phyloP scores from a whole-genome alignment of 176 grass and related monocot genomes.

The Cymbopogon citratus region DNA sequence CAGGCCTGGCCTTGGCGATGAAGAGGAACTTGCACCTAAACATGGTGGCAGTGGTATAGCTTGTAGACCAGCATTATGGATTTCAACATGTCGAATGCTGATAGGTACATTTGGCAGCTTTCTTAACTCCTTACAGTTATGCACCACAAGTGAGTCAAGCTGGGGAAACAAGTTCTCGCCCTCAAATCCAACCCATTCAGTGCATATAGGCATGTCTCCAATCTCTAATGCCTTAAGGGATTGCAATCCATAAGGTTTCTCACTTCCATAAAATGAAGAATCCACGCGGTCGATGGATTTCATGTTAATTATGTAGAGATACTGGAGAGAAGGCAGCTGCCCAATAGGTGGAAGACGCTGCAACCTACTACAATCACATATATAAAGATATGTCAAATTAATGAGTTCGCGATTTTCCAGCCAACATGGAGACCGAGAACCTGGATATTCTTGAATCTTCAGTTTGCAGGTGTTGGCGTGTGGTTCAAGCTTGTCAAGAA shows the following conservation, averaged over 20 bases:
- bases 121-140: slow-evolving; percentile 23
- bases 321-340: slow-evolving; percentile 32
- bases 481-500: slow-evolving; percentile 36
- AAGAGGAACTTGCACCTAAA: slow-evolving; percentile 6
- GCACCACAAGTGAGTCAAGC: slow-evolving; percentile 27
- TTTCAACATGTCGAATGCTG: slow-evolving; percentile 23
- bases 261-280: slow-evolving; percentile 20
- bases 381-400: slow-evolving; percentile 30
- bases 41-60: slow-evolving; percentile 24
- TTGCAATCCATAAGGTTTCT: slow-evolving; percentile 15
- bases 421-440: slow-evolving; percentile 35
- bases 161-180: slow-evolving; percentile 27
- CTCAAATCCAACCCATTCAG: slow-evolving; percentile 33
- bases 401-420: neutral
- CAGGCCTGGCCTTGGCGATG: neutral
- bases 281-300: slow-evolving; percentile 5
- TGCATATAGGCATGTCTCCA: slow-evolving; percentile 11
- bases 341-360: slow-evolving; percentile 43
- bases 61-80: slow-evolving; percentile 12
- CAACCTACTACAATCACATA: slow-evolving; percentile 21
- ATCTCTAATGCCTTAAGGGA: slow-evolving; percentile 39
- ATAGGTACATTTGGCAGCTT: slow-evolving; percentile 19
- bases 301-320: slow-evolving; percentile 36
- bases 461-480: slow-evolving; percentile 11
- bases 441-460: slow-evolving; percentile 43